These are phyloP conservation scores for Colletotrichum sp. DNA, from an alignment of 2,329 filamentous ascomycete species.

Conservation along the genomic window DNA sequence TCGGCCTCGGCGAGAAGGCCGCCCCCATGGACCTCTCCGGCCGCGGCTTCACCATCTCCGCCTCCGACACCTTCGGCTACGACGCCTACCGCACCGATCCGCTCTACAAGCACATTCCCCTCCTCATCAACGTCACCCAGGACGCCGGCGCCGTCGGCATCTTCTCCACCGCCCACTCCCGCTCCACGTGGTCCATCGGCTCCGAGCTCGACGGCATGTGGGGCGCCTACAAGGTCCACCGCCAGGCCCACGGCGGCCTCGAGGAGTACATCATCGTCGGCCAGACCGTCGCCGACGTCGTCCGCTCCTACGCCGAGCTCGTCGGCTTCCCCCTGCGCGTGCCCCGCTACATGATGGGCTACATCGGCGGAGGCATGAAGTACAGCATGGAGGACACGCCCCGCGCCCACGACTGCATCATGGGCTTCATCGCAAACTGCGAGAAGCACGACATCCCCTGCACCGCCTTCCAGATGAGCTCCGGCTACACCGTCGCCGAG, in stretches of 20 bases:
- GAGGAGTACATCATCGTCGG: constrained; percentile 75
- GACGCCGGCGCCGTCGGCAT: constrained; percentile 65
- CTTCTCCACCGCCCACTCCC: constrained; percentile 70
- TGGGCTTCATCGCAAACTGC: constrained; percentile 66
- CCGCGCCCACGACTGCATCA: constrained; percentile 61
- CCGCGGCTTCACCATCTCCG: constrained; percentile 68
- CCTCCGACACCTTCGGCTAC: constrained; percentile 77
- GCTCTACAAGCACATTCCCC: constrained; percentile 77
- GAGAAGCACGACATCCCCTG: constrained; percentile 72
- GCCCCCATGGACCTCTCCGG: constrained; percentile 76
- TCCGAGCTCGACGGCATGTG: constrained; percentile 79
- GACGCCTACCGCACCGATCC: constrained; percentile 74
- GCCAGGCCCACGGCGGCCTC: constrained; percentile 74
- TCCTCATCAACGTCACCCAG: constrained; percentile 72
- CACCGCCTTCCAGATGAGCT: constrained; percentile 75
- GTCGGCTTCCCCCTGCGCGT: constrained; percentile 72
- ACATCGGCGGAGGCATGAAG: constrained; percentile 69
- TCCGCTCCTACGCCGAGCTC: constrained; percentile 69
- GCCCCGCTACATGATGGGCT: constrained; percentile 76
- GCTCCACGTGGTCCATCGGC: constrained; percentile 70
- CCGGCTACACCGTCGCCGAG: constrained; percentile 73
- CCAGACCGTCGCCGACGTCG: constrained; percentile 68
- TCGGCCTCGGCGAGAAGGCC: constrained; percentile 75
- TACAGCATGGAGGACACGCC: constrained; percentile 56
- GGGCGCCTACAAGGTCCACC: constrained; percentile 76